Conservation (phyloP, 441 rosid species). For the Rhodomyrtus psidioides region DNA sequence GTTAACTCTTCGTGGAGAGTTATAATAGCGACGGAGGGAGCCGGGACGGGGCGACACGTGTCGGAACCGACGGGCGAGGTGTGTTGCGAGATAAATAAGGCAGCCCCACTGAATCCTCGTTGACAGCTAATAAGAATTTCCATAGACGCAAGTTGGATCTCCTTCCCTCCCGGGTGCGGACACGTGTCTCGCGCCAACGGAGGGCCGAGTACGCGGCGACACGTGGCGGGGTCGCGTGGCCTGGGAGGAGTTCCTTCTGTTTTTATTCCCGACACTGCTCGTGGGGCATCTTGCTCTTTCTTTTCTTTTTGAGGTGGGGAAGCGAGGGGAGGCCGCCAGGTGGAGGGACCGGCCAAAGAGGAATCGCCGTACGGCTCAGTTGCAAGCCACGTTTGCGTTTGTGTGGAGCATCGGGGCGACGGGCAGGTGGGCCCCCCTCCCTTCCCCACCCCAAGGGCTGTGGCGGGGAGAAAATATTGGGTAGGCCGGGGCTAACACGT, state of each 20-base stretch:
- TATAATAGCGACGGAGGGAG: background rate
- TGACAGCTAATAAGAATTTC: background rate
- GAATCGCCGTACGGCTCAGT: background rate
- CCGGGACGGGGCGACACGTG: conserved; percentile 24
- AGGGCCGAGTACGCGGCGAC: background rate
- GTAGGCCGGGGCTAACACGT: too few species aligned
- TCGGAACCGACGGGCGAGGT: background rate
- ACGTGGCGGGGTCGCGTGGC: background rate
- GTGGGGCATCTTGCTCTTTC: background rate
- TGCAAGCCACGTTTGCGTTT: background rate
- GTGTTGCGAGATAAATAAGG: conserved; percentile 3
- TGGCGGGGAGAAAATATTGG: too few species aligned
- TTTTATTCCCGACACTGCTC: background rate
- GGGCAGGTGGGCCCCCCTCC: background rate
- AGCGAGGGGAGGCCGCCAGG: background rate
- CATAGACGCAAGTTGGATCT: background rate
- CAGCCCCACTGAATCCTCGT: conserved; percentile 10
- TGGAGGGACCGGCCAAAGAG: background rate
- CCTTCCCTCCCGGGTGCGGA: background rate
- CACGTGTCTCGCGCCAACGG: conserved; percentile 9
- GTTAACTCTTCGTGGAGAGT: background rate
- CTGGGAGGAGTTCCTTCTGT: background rate
- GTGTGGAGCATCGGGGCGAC: background rate
- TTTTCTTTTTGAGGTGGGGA: too few species aligned
- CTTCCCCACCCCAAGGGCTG: too few species aligned